A percentile compares a stretch with the other conserved stretches of the same genome.
Evolutionary conservation across 192 early-diverging fungal species (phyloP).

Genomic region (Mortierella antarctica): DNA sequence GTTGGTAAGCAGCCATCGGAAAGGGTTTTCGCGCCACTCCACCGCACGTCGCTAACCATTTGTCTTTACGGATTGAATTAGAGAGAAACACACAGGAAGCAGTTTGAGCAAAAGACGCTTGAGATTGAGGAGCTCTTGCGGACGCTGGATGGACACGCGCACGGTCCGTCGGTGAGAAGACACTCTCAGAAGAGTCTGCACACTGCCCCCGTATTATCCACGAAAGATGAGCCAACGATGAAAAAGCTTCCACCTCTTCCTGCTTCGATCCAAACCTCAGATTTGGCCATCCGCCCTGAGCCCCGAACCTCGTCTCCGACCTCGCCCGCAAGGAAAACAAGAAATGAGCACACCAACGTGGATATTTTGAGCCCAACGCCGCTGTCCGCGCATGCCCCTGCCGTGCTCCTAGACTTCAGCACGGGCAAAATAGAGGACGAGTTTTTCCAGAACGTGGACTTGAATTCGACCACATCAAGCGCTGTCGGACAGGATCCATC

Average conservation of each 20-base stretch:
- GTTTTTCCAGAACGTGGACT: slow-evolving; percentile 53
- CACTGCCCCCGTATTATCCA: not conserved
- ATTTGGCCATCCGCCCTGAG: slow-evolving; percentile 13
- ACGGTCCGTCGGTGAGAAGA: not conserved
- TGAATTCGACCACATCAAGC: slow-evolving; percentile 5
- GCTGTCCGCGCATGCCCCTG: slow-evolving; percentile 28
- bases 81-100: slow-evolving; percentile 64
- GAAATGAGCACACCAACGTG: slow-evolving; percentile 48
- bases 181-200: not conserved
- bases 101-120: slow-evolving; percentile 64
- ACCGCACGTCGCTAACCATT: too few species aligned
- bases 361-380: slow-evolving; percentile 43
- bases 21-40: too few species aligned
- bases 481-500: not conserved
- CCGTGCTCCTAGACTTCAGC: slow-evolving; percentile 56
- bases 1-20: slow-evolving; percentile 46
- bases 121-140: slow-evolving; percentile 59
- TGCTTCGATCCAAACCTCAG: slow-evolving; percentile 22
- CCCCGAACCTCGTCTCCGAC: slow-evolving; percentile 24
- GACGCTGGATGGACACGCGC: slow-evolving; percentile 41
- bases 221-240: slow-evolving; percentile 1
- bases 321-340: slow-evolving; percentile 31
- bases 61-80: slow-evolving; percentile 5
- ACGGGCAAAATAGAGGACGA: slow-evolving; percentile 61
- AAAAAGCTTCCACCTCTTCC: slow-evolving; percentile 25